Base-by-base conservation (phyloP, 2,329 filamentous ascomycete species). In the Coniochaeta prunicola region DNA sequence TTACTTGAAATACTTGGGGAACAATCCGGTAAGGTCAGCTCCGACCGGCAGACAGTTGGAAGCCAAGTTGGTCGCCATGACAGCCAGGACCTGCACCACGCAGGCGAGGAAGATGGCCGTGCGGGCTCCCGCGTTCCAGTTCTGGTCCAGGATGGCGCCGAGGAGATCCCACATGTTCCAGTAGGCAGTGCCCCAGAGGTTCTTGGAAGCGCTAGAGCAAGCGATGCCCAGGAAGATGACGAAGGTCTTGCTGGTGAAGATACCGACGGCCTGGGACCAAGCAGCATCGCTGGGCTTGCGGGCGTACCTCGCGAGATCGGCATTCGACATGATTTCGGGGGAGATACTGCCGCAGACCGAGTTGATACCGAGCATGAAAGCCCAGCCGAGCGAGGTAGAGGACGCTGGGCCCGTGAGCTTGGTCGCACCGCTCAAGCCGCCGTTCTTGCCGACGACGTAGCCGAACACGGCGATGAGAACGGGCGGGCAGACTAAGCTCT, bases 51-150 rank as follows among this genome's bases (percentile, higher is more conserved):
- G 72, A 1, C 71, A 71, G 61, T 77, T 78, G 31, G 68, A 67
- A 2, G 68, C 71, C 19, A 76, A 69, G 58, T 78, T 78, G 31
- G 75, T 78, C 42, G 70, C 73, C 28, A 79, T 70, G 6, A 72
- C 73, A 17, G 72, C 72, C 9, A 76, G 69, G 4, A 69, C 67
- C 42, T 59, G 63, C 3, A 57, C 58, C n/a, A 63, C 9, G 1
- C 36, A 31, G 13, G 55, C 69, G 19, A 75, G 70, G 57, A 73
- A 72, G 34, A 74, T 67, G 1, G 67, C 72, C 0, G 68, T 65
- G 4, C 72, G 63, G 1, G 65, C 65, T 2, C 63, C 67, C 1
- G 69, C 63, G 2, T 60, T 68, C 63, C 70, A 72, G 24, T 71
- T 64, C 57, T 71, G 68, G 38, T 74, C 72, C 6, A 75, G 63